Conservation (phyloP, 257 asterid genomes). For the Solanum neorickii region DNA sequence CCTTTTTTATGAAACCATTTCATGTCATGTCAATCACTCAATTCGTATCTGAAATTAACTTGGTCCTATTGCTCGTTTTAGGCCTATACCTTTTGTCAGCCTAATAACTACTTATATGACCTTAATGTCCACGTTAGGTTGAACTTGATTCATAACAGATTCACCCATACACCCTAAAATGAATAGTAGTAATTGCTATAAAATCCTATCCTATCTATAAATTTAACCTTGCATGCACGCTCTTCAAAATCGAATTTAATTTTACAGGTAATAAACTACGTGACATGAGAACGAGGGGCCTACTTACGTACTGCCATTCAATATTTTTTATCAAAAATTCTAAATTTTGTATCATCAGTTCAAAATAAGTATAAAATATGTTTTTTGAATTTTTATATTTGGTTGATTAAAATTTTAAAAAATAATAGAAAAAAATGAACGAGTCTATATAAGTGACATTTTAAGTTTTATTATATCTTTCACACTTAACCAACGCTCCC, state of each 20-base stretch:
- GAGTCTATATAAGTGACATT: not conserved
- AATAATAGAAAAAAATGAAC: too few relatives aligned
- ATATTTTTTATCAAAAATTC: not conserved
- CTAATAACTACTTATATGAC: too few relatives aligned
- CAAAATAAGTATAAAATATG: accelerated
- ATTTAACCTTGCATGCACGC: not conserved
- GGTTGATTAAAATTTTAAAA: too few relatives aligned
- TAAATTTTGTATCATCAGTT: not conserved
- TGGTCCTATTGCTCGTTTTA: too few relatives aligned
- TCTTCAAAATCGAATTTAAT: not conserved
- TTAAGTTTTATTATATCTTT: too few relatives aligned
- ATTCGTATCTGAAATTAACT: too few relatives aligned
- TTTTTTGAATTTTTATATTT: too few relatives aligned
- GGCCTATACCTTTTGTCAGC: accelerated
- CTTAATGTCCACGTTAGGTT: too few relatives aligned
- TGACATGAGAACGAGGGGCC: not conserved
- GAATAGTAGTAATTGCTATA: not conserved
- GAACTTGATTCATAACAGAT: too few relatives aligned
- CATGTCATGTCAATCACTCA: too few relatives aligned
- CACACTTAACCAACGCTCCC: not conserved
- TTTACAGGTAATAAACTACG: not conserved
- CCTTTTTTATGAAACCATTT: too few relatives aligned
- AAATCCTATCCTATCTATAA: not conserved
- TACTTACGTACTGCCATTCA: not conserved
- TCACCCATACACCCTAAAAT: not conserved